Base-by-base conservation (phyloP, 2,329 filamentous ascomycete species). In the Remersonia thermophila region DNA sequence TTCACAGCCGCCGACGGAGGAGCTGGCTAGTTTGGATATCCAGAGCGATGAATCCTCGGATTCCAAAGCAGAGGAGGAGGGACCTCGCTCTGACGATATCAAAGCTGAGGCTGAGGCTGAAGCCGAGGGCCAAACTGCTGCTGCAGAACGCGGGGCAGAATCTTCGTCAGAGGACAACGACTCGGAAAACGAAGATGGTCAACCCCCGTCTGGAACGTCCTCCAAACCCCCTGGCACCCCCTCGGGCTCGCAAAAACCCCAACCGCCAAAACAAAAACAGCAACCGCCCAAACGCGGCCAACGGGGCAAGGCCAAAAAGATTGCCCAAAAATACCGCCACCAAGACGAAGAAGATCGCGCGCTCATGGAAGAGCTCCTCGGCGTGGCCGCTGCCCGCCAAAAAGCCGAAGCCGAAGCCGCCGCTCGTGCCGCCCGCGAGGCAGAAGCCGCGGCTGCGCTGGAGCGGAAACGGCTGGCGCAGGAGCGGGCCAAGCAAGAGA, bases 281-380 rank as follows among this genome's bases (percentile, higher is more conserved):
- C 57, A 45, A 11, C 66, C 57, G 39, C 50, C 57, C 23, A 81
- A 77, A 54, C 77, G 87, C 39, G 85, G 86, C 20, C 85, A 93
- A 56, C 77, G 74, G 39, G 71, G 71, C 41, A 94, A 93, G 55
- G 77, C 79, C 30, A 94, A 93, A 65, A 93, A 91, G 57, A 77
- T 84, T 2, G 84, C 84, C 3, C 66, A 74, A 40, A 95, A 94
- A 56, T 98, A 98, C 61, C 89, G 82, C 31, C 67, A 93, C 49
- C 91, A 96, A 65, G 89, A 96, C 49, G 86, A 94, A 37, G 89
- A 94, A 58, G 91, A 98, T 52, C 83, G 86, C 10, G 73, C 72
- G 6, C 72, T 87, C 0, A 85, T 86, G 23, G 81, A 95, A 58
- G 71, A 77, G 16, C 69, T 96, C n/a, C 76, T 94, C n/a, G 91